Base-by-base conservation (phyloP, 495 filamentous ascomycete species). In the Amorphotheca resinae region DNA sequence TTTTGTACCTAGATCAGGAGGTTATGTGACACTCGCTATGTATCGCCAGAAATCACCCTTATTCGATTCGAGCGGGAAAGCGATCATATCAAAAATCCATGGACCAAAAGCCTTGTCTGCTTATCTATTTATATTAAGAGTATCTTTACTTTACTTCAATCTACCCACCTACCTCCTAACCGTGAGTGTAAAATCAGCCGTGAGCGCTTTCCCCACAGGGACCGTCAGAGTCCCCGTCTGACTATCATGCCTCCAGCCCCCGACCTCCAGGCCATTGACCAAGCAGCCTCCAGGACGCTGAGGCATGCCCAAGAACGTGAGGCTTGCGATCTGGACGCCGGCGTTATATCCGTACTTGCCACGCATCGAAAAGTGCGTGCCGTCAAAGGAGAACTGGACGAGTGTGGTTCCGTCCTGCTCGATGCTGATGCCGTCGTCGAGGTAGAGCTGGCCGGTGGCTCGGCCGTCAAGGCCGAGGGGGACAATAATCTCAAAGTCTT, bases 401-500 rank as follows among this genome's bases (percentile, higher is more conserved):
- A 65, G 51, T 5, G 68, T 69, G 2, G 64, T 73, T 3, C 42
- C 50, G 0, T 52, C 35, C 54, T 74, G 77, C 34, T 66, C 47
- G 41, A 81, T 21, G 16, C 70, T 75, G 46, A 73, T 66, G 14
- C 91, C 91, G 50, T 98, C 91, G 53, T 95, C 91, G 35, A 91
- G 64, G 54, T 96, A 98, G 22, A 98, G 62, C 2, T 76, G 73
- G 18, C 91, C 91, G 33, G 82, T 74, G 0, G 89, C 87, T 40
- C 76, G 72, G 28, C 77, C 79, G 33, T 78, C 69, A 50, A 74
- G 73, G 49, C 75, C 66, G 9, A 93, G 60, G 1, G 79, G 73
- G 2, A 95, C 67, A 28, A 98, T 76, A 11, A 89, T 94, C 61
- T 93, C 93, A 9, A 88, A 86, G 54, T 95, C 87, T 62, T 76